Evolutionary conservation across 2,329 filamentous ascomycete species (phyloP).

Genomic region (Cryphonectria carpinicola): DNA sequence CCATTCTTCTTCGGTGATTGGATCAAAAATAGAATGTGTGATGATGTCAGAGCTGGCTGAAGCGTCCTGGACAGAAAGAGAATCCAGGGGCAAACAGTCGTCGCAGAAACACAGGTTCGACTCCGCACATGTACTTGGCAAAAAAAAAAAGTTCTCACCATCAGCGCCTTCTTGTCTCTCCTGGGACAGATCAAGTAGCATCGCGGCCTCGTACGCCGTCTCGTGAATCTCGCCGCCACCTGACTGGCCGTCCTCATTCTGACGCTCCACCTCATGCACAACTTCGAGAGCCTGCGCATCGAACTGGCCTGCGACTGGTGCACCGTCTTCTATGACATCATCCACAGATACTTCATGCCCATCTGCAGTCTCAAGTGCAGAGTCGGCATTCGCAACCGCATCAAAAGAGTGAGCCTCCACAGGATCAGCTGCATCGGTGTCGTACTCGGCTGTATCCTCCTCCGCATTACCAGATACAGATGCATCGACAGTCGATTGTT

Average conservation of each 20-base stretch:
- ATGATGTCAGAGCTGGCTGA: background rate
- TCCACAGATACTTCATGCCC: background rate
- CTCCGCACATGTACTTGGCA: conserved; percentile 8
- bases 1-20: conserved; percentile 12
- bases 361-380: background rate
- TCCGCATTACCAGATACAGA: background rate
- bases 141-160: conserved; percentile 24
- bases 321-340: background rate
- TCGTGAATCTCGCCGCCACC: background rate
- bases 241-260: background rate
- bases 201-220: conserved; percentile 8
- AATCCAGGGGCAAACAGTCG: conserved; percentile 6
- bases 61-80: background rate
- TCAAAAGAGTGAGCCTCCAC: background rate
- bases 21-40: background rate
- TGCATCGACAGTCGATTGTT: conserved; percentile 3
- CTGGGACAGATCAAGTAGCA: conserved; percentile 7
- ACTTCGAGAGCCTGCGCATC: conserved; percentile 8
- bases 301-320: background rate
- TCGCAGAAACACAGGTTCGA: conserved; percentile 20
- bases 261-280: background rate
- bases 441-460: background rate
- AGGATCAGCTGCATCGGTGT: background rate
- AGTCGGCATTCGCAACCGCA: background rate
- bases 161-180: conserved; percentile 19